Percentiles rank a stretch among this genome's conserved stretches.
Conservation (phyloP, 1,284 basidiomycete genomes). For the Lentinus polychrous region DNA sequence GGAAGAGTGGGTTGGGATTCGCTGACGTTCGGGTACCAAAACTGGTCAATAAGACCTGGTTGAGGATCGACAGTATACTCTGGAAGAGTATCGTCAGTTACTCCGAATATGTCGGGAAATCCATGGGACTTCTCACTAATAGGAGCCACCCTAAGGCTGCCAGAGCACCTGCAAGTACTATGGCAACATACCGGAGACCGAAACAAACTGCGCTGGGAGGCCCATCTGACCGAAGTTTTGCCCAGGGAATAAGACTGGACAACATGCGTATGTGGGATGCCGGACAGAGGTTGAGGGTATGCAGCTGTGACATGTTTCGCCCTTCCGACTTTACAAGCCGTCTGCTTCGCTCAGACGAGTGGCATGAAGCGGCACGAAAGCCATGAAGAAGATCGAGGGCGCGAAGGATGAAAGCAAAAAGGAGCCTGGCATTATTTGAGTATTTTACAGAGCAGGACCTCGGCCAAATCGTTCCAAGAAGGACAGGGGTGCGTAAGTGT, state of each 20-base stretch:
- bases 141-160: slow-evolving; percentile 13
- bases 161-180: slow-evolving; percentile 10
- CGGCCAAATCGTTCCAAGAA: no score
- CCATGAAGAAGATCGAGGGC: no score
- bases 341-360: no score
- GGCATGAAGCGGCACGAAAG: no score
- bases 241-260: slow-evolving; percentile 3
- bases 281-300: neutral
- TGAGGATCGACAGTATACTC: slow-evolving; percentile 1
- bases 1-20: no score
- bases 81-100: neutral
- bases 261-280: slow-evolving; percentile 4
- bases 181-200: slow-evolving; percentile 10
- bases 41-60: neutral
- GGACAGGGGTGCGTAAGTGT: no score
- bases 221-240: slow-evolving; percentile 1
- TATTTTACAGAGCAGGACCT: no score
- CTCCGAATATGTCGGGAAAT: no score
- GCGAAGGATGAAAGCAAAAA: no score
- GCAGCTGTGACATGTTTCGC: neutral
- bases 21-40: no score
- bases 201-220: slow-evolving; percentile 5
- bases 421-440: no score
- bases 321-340: neutral
- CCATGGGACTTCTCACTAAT: slow-evolving; percentile 5